phyloP scores from a whole-genome alignment of 192 early-diverging fungal species.

The Thoreauomyces humboldtii region DNA sequence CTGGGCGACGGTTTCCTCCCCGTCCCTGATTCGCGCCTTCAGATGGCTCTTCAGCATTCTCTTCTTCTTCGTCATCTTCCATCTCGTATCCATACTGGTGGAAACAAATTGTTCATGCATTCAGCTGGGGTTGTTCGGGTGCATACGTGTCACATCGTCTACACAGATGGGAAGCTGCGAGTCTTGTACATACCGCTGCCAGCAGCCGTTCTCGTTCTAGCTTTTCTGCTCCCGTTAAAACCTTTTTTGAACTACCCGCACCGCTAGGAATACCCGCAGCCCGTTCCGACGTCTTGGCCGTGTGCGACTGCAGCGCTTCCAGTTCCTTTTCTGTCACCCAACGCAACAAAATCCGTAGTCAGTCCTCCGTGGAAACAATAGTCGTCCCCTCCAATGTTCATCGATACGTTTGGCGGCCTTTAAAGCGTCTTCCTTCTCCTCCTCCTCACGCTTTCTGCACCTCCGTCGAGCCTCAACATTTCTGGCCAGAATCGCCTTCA shows the following conservation, averaged over 20 bases:
- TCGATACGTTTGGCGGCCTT: conserved; percentile 24
- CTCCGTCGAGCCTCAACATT: conserved; percentile 1
- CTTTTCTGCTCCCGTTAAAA: conserved; percentile 27
- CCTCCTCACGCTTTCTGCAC: conserved; percentile 5
- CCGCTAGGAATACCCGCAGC: too few relatives aligned
- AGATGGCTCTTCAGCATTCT: neutral
- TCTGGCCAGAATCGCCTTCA: neutral
- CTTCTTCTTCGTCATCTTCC: conserved; percentile 44
- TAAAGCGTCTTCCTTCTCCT: conserved; percentile 4
- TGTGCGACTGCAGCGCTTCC: conserved; percentile 5
- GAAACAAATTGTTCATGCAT: too few relatives aligned
- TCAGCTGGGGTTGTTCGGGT: too few relatives aligned
- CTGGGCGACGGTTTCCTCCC: too few relatives aligned
- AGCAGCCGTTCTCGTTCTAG: conserved; percentile 25
- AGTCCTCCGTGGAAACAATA: too few relatives aligned
- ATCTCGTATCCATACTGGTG: conserved; percentile 62
- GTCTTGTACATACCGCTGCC: neutral
- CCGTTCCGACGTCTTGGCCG: neutral
- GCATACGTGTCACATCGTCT: too few relatives aligned
- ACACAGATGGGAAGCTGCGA: too few relatives aligned
- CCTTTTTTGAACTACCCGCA: too few relatives aligned
- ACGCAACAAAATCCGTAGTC: too few relatives aligned
- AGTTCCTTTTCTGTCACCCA: conserved; percentile 36
- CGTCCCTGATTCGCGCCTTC: neutral
- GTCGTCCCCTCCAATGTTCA: too few relatives aligned